Base-by-base conservation (phyloP, 306 rosid species). In the apple (Malus domestica) region DNA sequence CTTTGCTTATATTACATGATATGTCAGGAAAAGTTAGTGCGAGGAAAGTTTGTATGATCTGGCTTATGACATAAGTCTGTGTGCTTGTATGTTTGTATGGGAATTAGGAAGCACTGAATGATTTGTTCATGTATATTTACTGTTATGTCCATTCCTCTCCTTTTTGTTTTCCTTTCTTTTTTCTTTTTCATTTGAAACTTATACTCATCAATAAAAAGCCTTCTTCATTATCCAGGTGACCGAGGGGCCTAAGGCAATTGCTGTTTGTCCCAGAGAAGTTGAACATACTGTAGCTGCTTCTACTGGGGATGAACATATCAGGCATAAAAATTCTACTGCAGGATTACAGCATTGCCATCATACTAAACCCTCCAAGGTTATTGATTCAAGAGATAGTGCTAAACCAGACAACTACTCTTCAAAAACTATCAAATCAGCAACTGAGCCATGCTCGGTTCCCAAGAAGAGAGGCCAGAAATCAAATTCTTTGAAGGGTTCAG, bases 401-500 rank as follows among this genome's bases (percentile, higher is more conserved):
- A 71, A 72, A 80, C 74, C 76, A 9, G 68, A 73, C 60, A 80
- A 65, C 81, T 64, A 66, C 73, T 69, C 83, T 10, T 52, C 20
- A 35, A 46, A 35, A 82, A 74, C 77, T 68, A 75, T 59, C 73
- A 78, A 74, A 63, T 70, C 87, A 35, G 81, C 82, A 76, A 59
- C 49, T 76, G 78, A 71, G 44, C 75, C 78, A 18, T 80, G 79
- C 77, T 68, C 61, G 46, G 71, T 70, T 73, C 84, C 84, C 49
- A 81, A 73, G 74, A 92, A 83, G 87, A 87, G 90, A 79, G 90
- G 78, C 11, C 83, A 82, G 60, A 92, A 85, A 78, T 88, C 91
- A 40, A 87, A 86, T 70, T 84, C 90, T 70, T 76, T 84, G 55
- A 61, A 85, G 86, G 82, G 84, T 81, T 75, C 85, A 18, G 89